These are phyloP conservation scores for Akanthomyces lecanii DNA, from an alignment of 2,329 filamentous ascomycete genomes.

Conservation along the genomic window DNA sequence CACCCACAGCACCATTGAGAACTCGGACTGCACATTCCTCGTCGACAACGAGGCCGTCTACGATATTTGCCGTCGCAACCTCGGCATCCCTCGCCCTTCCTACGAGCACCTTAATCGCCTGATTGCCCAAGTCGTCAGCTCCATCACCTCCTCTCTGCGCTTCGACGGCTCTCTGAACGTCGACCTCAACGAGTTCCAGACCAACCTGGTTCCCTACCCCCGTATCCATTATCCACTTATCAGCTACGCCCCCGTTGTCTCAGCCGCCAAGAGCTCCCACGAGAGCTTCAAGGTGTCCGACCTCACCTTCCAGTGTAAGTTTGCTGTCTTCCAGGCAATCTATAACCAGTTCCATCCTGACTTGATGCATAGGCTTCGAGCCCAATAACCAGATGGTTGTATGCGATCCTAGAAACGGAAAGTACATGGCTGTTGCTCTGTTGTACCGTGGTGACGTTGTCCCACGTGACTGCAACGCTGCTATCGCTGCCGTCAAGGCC, in stretches of 20 bases:
- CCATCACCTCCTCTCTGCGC: slow-evolving; percentile 67
- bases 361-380: slow-evolving; percentile 55
- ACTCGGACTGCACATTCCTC: slow-evolving; percentile 74
- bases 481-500: slow-evolving; percentile 64
- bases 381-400: slow-evolving; percentile 78
- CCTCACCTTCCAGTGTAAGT: slow-evolving; percentile 67
- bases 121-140: slow-evolving; percentile 71
- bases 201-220: slow-evolving; percentile 69
- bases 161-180: slow-evolving; percentile 71
- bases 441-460: slow-evolving; percentile 70
- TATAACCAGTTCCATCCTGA: slow-evolving; percentile 24
- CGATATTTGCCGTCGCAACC: slow-evolving; percentile 69
- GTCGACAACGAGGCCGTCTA: slow-evolving; percentile 74
- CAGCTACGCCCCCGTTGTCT: slow-evolving; percentile 68
- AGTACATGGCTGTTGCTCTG: slow-evolving; percentile 72
- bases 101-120: slow-evolving; percentile 70
- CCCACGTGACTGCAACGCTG: slow-evolving; percentile 64
- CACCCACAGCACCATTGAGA: slow-evolving; percentile 71
- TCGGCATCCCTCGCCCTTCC: slow-evolving; percentile 64
- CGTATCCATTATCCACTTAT: slow-evolving; percentile 72
- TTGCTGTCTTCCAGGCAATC: background rate
- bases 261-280: slow-evolving; percentile 71
- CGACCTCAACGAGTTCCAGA: slow-evolving; percentile 74
- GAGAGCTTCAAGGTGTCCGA: slow-evolving; percentile 86
- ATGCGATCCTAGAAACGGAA: slow-evolving; percentile 68